phyloP scores from a whole-genome alignment of 345 rosid species.

The Pseudoturritis turrita region DNA sequence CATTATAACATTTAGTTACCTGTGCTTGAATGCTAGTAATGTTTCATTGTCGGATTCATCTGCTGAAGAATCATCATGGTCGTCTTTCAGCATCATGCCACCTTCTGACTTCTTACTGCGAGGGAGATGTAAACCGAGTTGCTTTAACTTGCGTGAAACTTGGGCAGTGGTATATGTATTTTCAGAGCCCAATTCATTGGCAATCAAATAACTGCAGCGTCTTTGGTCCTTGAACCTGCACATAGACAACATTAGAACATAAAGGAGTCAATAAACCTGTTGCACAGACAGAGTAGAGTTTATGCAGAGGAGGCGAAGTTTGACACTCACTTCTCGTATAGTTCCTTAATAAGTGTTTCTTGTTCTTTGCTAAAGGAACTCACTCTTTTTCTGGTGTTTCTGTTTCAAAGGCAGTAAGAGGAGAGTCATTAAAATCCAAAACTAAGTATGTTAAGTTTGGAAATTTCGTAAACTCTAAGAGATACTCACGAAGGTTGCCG shows the following conservation, averaged over 20 bases:
- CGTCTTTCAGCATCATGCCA: slow-evolving; percentile 46
- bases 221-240: slow-evolving; percentile 73
- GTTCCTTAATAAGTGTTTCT: slow-evolving; percentile 59
- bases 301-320: neutral
- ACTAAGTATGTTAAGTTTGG: neutral
- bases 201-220: slow-evolving; percentile 75
- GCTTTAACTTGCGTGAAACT: slow-evolving; percentile 73
- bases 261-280: neutral
- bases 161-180: slow-evolving; percentile 60
- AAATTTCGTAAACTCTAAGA: neutral
- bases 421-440: slow-evolving; percentile 14
- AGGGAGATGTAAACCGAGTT: slow-evolving; percentile 63
- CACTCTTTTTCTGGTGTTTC: slow-evolving; percentile 67
- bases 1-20: slow-evolving; percentile 36
- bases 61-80: slow-evolving; percentile 31
- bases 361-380: slow-evolving; percentile 66
- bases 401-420: slow-evolving; percentile 37
- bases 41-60: slow-evolving; percentile 56
- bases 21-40: slow-evolving; percentile 54
- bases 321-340: slow-evolving; percentile 76
- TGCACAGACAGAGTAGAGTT: slow-evolving; percentile 1
- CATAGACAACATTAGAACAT: neutral
- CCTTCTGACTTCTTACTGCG: slow-evolving; percentile 38
- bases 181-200: slow-evolving; percentile 63
- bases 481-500: slow-evolving; percentile 54